Evolutionary conservation across 805 yeast genomes (phyloP).

Genomic region (Debaryomyces hansenii): DNA sequence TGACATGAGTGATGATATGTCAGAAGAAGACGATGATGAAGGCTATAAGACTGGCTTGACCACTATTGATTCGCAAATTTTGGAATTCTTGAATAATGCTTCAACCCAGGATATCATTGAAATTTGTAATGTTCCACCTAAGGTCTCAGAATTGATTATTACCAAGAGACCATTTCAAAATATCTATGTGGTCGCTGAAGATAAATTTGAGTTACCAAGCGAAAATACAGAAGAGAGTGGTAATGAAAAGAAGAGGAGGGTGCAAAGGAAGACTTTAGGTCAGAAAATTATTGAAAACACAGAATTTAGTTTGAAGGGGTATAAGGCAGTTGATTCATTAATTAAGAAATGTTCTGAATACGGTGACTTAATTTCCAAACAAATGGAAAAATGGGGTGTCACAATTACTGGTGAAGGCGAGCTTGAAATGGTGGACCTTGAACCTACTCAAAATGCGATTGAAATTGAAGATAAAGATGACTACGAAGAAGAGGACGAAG

Average conservation of each 20-base stretch:
- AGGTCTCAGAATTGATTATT: constrained; percentile 63
- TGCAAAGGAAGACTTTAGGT: constrained; percentile 58
- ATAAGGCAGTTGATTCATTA: constrained; percentile 91
- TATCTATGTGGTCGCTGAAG: constrained; percentile 58
- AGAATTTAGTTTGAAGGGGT: constrained; percentile 73
- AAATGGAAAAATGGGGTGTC: constrained; percentile 89
- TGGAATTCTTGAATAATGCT: constrained; percentile 79
- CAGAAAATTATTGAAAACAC: constrained; percentile 72
- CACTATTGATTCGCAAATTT: constrained; percentile 61
- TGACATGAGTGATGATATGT: constrained; percentile 48
- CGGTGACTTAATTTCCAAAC: constrained; percentile 67
- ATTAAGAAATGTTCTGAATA: constrained; percentile 79
- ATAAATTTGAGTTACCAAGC: constrained; percentile 45
- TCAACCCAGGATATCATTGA: constrained; percentile 75
- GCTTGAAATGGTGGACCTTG: constrained; percentile 57
- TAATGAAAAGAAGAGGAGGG: constrained; percentile 39
- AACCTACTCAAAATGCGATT: constrained; percentile 30
- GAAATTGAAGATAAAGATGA: constrained; percentile 18
- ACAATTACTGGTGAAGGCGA: constrained; percentile 68
- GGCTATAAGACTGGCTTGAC: constrained; percentile 38
- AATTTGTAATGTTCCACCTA: constrained; percentile 68
- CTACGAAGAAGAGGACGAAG: constrained; percentile 36
- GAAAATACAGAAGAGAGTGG: constrained; percentile 20
- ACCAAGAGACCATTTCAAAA: constrained; percentile 66
- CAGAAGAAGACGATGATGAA: constrained; percentile 43